Evolutionary conservation across 768 basidiomycete genomes (phyloP), one percentile per base, ranked within the genome.

Genomic region (Amanita subjunquillea): DNA sequence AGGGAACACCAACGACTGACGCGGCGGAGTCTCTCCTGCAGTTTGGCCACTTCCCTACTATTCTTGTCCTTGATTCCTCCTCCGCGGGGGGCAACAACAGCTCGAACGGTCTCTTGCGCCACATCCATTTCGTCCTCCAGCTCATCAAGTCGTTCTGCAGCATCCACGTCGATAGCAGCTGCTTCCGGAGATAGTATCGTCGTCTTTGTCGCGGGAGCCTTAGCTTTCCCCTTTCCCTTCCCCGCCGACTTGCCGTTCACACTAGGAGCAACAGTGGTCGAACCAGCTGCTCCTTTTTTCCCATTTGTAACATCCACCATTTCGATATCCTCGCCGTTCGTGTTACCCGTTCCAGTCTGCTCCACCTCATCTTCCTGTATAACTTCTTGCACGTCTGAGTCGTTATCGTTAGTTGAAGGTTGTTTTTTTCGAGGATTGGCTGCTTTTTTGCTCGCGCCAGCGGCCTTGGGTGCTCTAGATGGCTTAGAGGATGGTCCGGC

Each of bases 211-310:
- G 48, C 48, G 15, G 56, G 38, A 60, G 60, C 66, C 46, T 61
- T 70, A 2, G 63, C 63, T 39, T 69, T 71, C 4, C 62, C 65
- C 58, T 70, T 74, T 5, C 58, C 62, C 54, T 68, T 69, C 29
- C 52, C 57, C 20, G 51, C 53, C 23, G 55, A 45, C 55, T 63
- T 67, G 36, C 63, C 66, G 55, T 67, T 69, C 22, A n/a, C 20
- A 29, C 27, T 20, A 47, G 48, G 20, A 48, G 34, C 20, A 44
- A 23, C 9, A 38, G 30, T 15, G 29, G 27, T 7, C 37, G 45
- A 20, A 49, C 50, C 13, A 46, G 27, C 29, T 54, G 50, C n/a
- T 59, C 56, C 54, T 27, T 51, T 51, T 6, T 36, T 30, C 23
- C 30, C 13, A 15, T 53, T 54, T 13, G 50, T 4, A 8, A 39